Evolutionary conservation across 1,284 basidiomycete species (phyloP).

Genomic region (Cutaneotrichosporon cutaneum): DNA sequence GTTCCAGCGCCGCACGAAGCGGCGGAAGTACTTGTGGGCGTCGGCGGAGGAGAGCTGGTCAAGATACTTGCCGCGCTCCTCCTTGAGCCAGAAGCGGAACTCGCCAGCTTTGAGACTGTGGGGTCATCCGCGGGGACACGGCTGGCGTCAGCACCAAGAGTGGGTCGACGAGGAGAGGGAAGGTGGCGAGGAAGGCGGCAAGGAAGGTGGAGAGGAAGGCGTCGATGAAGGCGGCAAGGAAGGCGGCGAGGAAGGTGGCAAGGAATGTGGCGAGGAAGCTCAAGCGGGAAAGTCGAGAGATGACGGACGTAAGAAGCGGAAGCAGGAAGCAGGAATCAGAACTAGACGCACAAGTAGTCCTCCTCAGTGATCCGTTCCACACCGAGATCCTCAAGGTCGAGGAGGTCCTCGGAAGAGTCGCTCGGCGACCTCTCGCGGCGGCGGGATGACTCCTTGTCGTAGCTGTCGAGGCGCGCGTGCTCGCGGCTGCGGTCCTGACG

Average conservation of each 20-base stretch:
- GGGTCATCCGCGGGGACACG: neutral
- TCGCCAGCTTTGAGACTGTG: slow-evolving; percentile 36
- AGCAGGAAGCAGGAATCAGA: neutral
- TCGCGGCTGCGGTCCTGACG: slow-evolving; percentile 14
- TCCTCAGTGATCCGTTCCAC: slow-evolving; percentile 42
- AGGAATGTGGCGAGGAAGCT: neutral
- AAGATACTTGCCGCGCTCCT: slow-evolving; percentile 46
- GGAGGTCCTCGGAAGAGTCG: slow-evolving; percentile 33
- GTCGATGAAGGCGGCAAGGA: neutral
- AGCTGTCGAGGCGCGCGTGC: neutral
- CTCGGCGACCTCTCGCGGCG: slow-evolving; percentile 12
- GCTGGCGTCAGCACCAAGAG: slow-evolving; percentile 14
- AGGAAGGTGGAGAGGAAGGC: neutral
- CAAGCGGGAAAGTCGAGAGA: too few species aligned
- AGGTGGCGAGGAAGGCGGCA: neutral
- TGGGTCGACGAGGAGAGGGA: neutral
- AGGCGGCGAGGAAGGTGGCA: neutral
- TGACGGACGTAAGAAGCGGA: too few species aligned
- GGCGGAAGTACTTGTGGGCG: slow-evolving; percentile 50
- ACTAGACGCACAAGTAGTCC: slow-evolving; percentile 49
- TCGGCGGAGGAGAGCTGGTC: slow-evolving; percentile 44
- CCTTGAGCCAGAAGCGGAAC: slow-evolving; percentile 45
- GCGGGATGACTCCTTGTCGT: slow-evolving; percentile 5
- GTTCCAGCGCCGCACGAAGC: slow-evolving; percentile 52
- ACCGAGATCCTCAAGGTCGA: slow-evolving; percentile 43